These are phyloP conservation scores for Fusarium piperis DNA, from an alignment of 2,329 filamentous ascomycete genomes.

Conservation along the genomic window DNA sequence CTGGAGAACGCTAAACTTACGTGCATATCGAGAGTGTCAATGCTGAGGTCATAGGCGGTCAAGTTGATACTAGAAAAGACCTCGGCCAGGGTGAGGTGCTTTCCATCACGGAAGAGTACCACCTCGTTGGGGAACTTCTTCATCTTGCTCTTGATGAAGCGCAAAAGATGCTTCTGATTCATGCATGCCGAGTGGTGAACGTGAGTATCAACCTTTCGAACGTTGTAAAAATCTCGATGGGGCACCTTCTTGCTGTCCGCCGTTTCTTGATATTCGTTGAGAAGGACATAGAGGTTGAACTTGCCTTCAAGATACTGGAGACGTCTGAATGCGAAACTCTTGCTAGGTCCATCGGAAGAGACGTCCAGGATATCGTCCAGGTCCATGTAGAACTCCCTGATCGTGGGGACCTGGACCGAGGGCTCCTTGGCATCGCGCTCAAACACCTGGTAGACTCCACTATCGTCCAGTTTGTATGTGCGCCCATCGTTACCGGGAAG, in stretches of 20 bases:
- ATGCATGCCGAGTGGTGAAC: slow-evolving; percentile 99
- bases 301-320: slow-evolving; percentile 97
- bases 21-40: slow-evolving; percentile 99
- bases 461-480: slow-evolving; percentile 81
- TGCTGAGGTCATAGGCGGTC: slow-evolving; percentile 96
- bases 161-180: slow-evolving; percentile 98
- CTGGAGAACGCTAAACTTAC: slow-evolving; percentile 58
- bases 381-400: slow-evolving; percentile 96
- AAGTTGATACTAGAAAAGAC: slow-evolving; percentile 98
- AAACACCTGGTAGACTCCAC: slow-evolving; percentile 93
- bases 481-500: slow-evolving; percentile 76
- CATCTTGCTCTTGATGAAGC: slow-evolving; percentile 99
- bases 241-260: slow-evolving; percentile 98
- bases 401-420: slow-evolving; percentile 84
- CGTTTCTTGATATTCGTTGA: slow-evolving; percentile 98
- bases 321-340: slow-evolving; percentile 95
- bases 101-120: slow-evolving; percentile 91
- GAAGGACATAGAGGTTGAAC: slow-evolving; percentile 90
- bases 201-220: slow-evolving; percentile 98
- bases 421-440: slow-evolving; percentile 74
- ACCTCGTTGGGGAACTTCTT: slow-evolving; percentile 97
- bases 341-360: slow-evolving; percentile 95
- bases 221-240: slow-evolving; percentile 98
- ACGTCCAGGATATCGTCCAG: slow-evolving; percentile 85
- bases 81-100: slow-evolving; percentile 87